Percentiles rank a stretch among this genome's conserved stretches.
Evolutionary conservation across 1,284 basidiomycete genomes (phyloP).

Genomic region (Rhodofomes roseus): DNA sequence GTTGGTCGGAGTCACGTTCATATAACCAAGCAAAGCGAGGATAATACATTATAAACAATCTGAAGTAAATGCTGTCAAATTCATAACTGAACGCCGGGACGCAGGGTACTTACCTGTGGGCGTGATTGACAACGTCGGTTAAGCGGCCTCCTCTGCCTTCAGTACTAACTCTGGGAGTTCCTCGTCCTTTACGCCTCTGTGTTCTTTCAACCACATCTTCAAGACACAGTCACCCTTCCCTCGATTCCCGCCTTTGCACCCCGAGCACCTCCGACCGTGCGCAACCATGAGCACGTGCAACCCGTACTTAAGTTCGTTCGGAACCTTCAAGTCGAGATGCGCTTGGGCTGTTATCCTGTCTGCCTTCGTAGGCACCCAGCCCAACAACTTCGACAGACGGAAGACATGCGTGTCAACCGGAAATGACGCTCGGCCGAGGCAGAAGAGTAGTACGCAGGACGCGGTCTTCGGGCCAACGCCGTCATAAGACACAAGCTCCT

Average conservation of each 20-base stretch:
- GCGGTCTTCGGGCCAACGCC: slow-evolving; percentile 81
- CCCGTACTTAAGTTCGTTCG: slow-evolving; percentile 63
- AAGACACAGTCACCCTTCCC: slow-evolving; percentile 27
- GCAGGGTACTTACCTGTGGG: too few species aligned
- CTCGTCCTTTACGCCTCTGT: slow-evolving; percentile 20
- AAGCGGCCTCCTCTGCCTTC: slow-evolving; percentile 6
- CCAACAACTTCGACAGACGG: slow-evolving; percentile 59
- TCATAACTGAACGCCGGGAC: too few species aligned
- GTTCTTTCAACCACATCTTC: slow-evolving; percentile 28
- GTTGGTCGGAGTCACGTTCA: too few species aligned
- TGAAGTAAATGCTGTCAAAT: too few species aligned
- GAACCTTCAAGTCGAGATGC: slow-evolving; percentile 63
- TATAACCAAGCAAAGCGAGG: too few species aligned
- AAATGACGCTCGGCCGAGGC: slow-evolving; percentile 67
- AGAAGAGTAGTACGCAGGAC: slow-evolving; percentile 76
- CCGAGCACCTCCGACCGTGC: slow-evolving; percentile 56
- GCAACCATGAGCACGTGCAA: slow-evolving; percentile 70
- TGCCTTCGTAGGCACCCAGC: slow-evolving; percentile 67
- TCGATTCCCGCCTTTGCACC: slow-evolving; percentile 40
- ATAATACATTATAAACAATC: too few species aligned
- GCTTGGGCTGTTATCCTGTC: slow-evolving; percentile 66
- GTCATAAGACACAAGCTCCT: slow-evolving; percentile 61
- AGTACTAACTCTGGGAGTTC: slow-evolving; percentile 16
- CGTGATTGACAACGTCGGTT: neutral
- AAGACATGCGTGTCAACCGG: slow-evolving; percentile 79